These are phyloP conservation scores for Solanum bukasovii DNA, from an alignment of 257 asterid genomes.

Conservation along the genomic window DNA sequence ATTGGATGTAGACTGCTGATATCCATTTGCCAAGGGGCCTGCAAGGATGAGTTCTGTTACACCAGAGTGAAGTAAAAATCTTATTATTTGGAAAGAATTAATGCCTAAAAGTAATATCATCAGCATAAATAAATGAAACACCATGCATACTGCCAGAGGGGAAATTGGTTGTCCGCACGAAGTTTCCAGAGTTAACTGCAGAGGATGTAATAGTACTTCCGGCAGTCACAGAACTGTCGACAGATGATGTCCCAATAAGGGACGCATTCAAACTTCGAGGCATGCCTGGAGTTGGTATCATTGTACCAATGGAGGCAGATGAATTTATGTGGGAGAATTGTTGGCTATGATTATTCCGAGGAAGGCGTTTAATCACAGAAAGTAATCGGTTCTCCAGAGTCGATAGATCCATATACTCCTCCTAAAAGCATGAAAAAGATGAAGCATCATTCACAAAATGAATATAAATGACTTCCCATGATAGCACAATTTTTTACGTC, in stretches of 20 bases:
- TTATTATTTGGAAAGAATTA: neutral
- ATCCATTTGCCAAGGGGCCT: slow-evolving; percentile 63
- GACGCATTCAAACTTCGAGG: slow-evolving; percentile 55
- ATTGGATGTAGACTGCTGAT: slow-evolving; percentile 55
- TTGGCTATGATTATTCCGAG: slow-evolving; percentile 51
- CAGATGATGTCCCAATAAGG: slow-evolving; percentile 36
- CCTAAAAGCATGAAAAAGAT: slow-evolving; percentile 35
- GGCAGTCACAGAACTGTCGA: slow-evolving; percentile 43
- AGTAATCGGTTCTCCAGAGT: slow-evolving; percentile 77
- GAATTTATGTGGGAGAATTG: slow-evolving; percentile 54
- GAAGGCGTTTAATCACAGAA: slow-evolving; percentile 36
- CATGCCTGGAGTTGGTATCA: slow-evolving; percentile 99
- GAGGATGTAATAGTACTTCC: slow-evolving; percentile 50
- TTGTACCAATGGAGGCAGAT: slow-evolving; percentile 62
- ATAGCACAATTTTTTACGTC: neutral
- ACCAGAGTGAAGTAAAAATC: slow-evolving; percentile 11
- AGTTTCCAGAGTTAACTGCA: slow-evolving; percentile 46
- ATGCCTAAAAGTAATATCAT: slow-evolving; percentile 19
- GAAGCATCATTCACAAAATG: slow-evolving; percentile 3
- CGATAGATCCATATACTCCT: slow-evolving; percentile 62
- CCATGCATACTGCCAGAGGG: slow-evolving; percentile 37
- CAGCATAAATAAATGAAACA: slow-evolving; percentile 43
- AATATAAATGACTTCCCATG: neutral
- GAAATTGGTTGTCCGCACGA: slow-evolving; percentile 45
- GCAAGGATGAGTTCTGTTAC: slow-evolving; percentile 23